Conservation (phyloP, 176 grass and related monocot species). For the Oryza brachyantha region DNA sequence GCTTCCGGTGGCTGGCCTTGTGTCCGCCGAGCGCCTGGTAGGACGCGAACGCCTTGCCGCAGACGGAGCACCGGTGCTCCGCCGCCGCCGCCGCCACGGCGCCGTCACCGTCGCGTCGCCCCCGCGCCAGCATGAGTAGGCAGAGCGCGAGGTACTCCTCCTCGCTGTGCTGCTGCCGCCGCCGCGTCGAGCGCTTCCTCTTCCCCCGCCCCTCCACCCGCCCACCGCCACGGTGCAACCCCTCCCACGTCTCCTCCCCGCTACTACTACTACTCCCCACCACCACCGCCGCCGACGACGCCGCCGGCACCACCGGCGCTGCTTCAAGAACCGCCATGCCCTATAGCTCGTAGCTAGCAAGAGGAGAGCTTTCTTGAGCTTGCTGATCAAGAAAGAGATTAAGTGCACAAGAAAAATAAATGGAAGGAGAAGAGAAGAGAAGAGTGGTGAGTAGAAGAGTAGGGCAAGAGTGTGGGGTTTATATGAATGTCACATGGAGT, state of each 20-base stretch:
- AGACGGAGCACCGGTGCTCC: conserved; percentile 81
- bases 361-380: not conserved
- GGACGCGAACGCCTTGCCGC: conserved; percentile 74
- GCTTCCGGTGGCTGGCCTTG: conserved; percentile 84
- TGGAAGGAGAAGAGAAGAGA: not conserved
- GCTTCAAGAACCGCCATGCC: conserved; percentile 46
- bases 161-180: conserved; percentile 30
- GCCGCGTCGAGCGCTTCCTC: conserved; percentile 53
- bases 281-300: not conserved
- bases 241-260: not conserved
- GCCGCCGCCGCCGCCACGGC: not conserved
- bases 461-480: conserved; percentile 23
- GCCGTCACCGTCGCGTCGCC: conserved; percentile 3
- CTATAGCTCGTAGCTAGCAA: too few relatives aligned
- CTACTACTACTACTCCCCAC: not conserved
- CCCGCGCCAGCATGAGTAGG: conserved; percentile 74
- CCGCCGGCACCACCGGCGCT: not conserved
- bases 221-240: not conserved
- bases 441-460: conserved; percentile 39
- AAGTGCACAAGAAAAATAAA: not conserved
- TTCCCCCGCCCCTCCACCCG: conserved; percentile 42
- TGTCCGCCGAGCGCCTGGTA: conserved; percentile 93
- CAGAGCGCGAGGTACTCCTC: conserved; percentile 80
- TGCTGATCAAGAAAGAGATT: not conserved
- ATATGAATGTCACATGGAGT: conserved; percentile 9